A percentile compares a stretch with the other conserved stretches of the same genome.
phyloP scores from a whole-genome alignment of 805 yeast species.

The Huiozyma sinensis region DNA sequence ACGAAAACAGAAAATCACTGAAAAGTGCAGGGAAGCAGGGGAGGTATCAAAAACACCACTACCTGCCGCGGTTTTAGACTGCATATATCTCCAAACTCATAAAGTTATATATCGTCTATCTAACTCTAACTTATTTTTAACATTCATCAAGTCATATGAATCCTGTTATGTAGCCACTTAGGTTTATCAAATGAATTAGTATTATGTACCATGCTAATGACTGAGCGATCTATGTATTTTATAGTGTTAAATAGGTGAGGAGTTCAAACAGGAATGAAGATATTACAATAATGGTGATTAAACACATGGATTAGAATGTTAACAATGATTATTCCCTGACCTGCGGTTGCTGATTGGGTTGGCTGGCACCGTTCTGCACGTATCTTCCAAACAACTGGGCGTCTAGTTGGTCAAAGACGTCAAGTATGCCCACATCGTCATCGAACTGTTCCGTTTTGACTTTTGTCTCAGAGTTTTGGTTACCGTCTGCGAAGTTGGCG shows the following conservation, averaged over 20 bases:
- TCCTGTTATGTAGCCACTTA: not conserved
- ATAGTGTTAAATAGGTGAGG: not conserved
- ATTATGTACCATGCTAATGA: too few species aligned
- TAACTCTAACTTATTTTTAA: too few species aligned
- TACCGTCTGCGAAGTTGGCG: not conserved
- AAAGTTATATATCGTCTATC: too few species aligned
- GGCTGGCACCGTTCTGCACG: not conserved
- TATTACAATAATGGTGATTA: not conserved
- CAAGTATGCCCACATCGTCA: conserved; percentile 42
- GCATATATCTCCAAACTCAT: too few species aligned
- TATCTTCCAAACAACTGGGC: conserved; percentile 76
- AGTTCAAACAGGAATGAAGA: not conserved
- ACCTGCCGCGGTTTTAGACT: conserved; percentile 15
- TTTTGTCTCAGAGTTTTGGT: not conserved
- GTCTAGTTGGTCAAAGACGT: conserved; percentile 77
- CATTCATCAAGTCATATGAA: not conserved
- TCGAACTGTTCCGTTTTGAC: not conserved
- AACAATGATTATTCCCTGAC: not conserved
- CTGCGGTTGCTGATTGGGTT: not conserved
- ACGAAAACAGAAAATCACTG: not conserved
- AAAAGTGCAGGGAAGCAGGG: conserved; percentile 4
- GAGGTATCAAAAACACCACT: conserved; percentile 17
- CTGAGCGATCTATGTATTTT: not conserved
- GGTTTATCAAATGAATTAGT: too few species aligned
- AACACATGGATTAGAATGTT: not conserved